phyloP scores from a whole-genome alignment of 176 grass and related monocot species.

The bread wheat (Triticum aestivum) region DNA sequence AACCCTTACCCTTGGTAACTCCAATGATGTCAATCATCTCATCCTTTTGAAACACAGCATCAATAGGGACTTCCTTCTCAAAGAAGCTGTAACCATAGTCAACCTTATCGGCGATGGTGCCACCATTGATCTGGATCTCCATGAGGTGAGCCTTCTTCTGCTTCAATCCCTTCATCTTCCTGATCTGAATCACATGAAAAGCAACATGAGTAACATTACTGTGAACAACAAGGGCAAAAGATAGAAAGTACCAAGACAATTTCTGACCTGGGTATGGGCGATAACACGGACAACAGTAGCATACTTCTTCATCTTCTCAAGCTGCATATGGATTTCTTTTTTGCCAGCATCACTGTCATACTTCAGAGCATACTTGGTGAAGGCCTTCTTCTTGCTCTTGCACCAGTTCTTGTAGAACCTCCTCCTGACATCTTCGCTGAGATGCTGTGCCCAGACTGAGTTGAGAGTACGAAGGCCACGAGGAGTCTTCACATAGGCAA shows the following conservation, averaged over 20 bases:
- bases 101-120: slow-evolving; percentile 79
- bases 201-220: neutral
- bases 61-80: slow-evolving; percentile 77
- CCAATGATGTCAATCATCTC: slow-evolving; percentile 98
- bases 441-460: slow-evolving; percentile 95
- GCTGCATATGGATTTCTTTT: slow-evolving; percentile 75
- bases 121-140: slow-evolving; percentile 94
- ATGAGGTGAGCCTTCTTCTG: slow-evolving; percentile 97
- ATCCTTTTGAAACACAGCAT: slow-evolving; percentile 87
- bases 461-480: slow-evolving; percentile 78
- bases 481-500: slow-evolving; percentile 89
- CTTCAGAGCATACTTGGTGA: slow-evolving; percentile 84
- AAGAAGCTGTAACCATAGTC: slow-evolving; percentile 87
- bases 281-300: slow-evolving; percentile 81
- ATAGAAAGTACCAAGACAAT: neutral
- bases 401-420: slow-evolving; percentile 99
- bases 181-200: slow-evolving; percentile 49
- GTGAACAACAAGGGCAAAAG: neutral
- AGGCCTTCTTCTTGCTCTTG: slow-evolving; percentile 98
- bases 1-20: slow-evolving; percentile 97
- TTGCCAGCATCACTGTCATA: slow-evolving; percentile 74
- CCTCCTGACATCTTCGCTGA: slow-evolving; percentile 82
- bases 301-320: slow-evolving; percentile 99
- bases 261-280: slow-evolving; percentile 73
- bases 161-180: slow-evolving; percentile 94